Percentiles rank a stretch among this genome's conserved stretches.
These are phyloP conservation scores for Heliamphora exappendiculata DNA, from an alignment of 148 eudicot species.

Conservation along the genomic window DNA sequence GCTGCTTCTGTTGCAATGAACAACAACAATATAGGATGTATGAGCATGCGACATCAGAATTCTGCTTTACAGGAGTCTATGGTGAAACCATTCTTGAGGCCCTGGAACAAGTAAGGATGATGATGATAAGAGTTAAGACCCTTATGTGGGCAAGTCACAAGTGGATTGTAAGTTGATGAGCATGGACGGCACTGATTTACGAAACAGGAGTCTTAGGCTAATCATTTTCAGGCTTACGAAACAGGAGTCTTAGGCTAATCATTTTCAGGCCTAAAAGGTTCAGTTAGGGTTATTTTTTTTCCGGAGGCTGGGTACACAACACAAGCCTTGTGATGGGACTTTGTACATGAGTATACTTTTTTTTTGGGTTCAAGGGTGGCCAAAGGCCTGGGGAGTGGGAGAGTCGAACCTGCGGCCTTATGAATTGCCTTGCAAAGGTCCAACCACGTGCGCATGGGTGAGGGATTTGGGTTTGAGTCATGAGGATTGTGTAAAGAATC, in stretches of 20 bases:
- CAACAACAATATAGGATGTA: constrained; percentile 46
- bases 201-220: background rate
- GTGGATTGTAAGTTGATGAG: background rate
- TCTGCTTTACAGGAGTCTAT: constrained; percentile 48
- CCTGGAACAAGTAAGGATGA: constrained; percentile 56
- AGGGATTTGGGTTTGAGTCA: no score
- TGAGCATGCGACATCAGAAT: constrained; percentile 46
- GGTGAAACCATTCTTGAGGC: constrained; percentile 52
- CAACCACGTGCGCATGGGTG: no score
- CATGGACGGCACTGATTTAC: background rate
- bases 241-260: background rate
- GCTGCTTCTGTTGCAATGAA: constrained; percentile 31
- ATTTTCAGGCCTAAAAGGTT: background rate
- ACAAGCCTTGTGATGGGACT: constrained; percentile 9
- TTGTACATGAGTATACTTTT: constrained; percentile 23
- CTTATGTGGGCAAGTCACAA: no score
- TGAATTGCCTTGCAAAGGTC: no score
- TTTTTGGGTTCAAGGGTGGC: background rate
- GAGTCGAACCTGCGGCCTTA: no score
- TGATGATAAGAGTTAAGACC: no score
- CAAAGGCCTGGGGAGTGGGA: no score
- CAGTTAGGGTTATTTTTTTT: no score
- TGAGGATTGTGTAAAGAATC: constrained; percentile 6
- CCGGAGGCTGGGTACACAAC: background rate
- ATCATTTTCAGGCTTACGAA: background rate